Evolutionary conservation across 352 stramenopile genomes (phyloP), one percentile per base, ranked within the genome.

Genomic region (Pythium dissotocum): DNA sequence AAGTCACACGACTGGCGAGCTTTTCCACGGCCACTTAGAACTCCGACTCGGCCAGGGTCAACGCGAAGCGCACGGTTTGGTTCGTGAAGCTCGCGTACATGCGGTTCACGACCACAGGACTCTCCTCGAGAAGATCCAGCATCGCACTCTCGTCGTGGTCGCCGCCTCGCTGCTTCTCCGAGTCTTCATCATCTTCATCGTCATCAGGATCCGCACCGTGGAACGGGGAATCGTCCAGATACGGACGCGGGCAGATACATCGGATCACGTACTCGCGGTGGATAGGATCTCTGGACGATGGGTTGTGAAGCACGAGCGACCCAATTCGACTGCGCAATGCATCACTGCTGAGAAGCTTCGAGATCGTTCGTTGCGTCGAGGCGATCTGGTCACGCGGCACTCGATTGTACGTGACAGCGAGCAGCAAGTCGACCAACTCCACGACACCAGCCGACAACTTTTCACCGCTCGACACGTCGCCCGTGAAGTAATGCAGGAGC

Each of bases 31-130:
- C n/a, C n/a, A n/a, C 36, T 42, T 10, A 94, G 44, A 94, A 95
- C 58, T 95, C 87, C 5, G 87, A 89, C 58, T 93, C 85, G 6
- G 76, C 81, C 46, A 95, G 55, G 21, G 81, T 77, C 30, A 91
- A 61, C 12, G 87, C 85, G 55, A 93, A 95, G 5, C 87, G 80
- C 28, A 95, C 85, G 18, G 83, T 93, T 42, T 87, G 79, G 63
- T 85, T 89, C 58, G 82, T 80, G 61, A 93, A 95, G 28, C 74
- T 75, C 12, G 85, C 87, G 65, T 93, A 95, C 80, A 95, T 90
- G 42, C 87, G 85, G 65, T 82, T 91, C 18, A 93, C 80, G 16
- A 91, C 82, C 33, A 91, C 65, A 0, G 83, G 87, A 40, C 78
- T 91, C 33, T 86, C 77, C 16, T 90, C 83, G 4, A 73, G 44